Evolutionary conservation across 2,329 filamentous ascomycete species (phyloP), one percentile per base, ranked within the genome.

Genomic region (Xylariaceae sp.): DNA sequence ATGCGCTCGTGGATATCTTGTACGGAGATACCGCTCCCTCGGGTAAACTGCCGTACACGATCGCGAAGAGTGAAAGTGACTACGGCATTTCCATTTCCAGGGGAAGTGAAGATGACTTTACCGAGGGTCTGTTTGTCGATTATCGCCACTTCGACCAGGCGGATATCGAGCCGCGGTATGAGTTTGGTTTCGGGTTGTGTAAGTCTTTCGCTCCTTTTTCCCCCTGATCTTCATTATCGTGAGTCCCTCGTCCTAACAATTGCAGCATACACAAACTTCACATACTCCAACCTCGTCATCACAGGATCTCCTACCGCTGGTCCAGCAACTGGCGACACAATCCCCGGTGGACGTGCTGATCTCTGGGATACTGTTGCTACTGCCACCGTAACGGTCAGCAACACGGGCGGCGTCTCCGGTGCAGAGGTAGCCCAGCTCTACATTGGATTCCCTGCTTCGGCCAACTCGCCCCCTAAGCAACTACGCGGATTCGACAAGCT

Each of bases 1-100:
- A 90, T 68, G 82, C 87, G 2, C 82, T 92, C 51, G 85, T 86
- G 2, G 88, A 92, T 68, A 78, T 92, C 18, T 79, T 92, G 6
- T 92, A 89, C 71, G 89, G 89, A 53, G 68, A 71, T 4, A 70
- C 71, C 0, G 72, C 69, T 49, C 78, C 78, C 8, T 76, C 73
- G 8, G 78, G 78, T 23, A 79, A 80, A 68, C 70, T 81, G 51
- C 76, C 77, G 0, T 81, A 80, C 69, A 82, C 80, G 1, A 82
- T 83, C 56, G 80, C 75, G 49, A 80, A 80, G 70, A 67, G 70
- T 1, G 66, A 71, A 1, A 66, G 61, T 6, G 80, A 83, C 65
- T 83, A 82, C 62, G 76, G 76, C 39, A 75, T 74, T 0, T 53
- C 63, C 1, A 65, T 77, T 2, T 52, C 64, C 2, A 2, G 10